phyloP scores from a whole-genome alignment of 352 stramenopile species.

The Globisporangium apiculatum region DNA sequence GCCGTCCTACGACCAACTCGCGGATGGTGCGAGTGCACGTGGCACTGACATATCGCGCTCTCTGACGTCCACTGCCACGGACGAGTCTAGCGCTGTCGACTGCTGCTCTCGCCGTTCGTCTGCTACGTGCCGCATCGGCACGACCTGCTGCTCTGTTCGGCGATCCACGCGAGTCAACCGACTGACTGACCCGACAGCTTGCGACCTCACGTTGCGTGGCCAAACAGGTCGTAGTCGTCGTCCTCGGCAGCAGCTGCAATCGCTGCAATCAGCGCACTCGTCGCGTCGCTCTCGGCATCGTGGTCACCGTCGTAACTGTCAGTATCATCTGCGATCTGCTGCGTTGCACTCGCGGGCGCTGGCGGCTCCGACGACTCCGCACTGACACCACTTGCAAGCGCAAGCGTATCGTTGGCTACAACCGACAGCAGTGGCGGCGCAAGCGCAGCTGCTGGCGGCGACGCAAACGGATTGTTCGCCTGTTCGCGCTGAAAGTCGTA shows the following conservation, averaged over 20 bases:
- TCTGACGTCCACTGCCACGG: no score
- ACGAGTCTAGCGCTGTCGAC: no score
- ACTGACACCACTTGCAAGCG: no score
- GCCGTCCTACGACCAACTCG: no score
- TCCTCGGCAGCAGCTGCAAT: conserved; percentile 5
- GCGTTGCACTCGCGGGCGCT: neutral
- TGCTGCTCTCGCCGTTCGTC: no score
- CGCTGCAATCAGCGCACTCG: conserved; percentile 7
- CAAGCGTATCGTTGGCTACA: no score
- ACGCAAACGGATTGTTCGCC: conserved; percentile 29
- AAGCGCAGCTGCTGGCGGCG: conserved; percentile 2
- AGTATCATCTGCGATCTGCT: neutral
- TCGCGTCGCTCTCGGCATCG: conserved; percentile 1
- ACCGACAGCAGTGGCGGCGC: neutral
- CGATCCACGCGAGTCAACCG: no score
- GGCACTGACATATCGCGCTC: no score
- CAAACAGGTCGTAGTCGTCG: conserved; percentile 11
- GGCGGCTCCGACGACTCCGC: neutral
- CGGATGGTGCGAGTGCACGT: no score
- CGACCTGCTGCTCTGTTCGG: no score
- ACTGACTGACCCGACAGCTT: neutral
- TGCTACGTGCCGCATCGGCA: no score
- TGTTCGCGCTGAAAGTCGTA: conserved; percentile 38
- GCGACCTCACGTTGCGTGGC: neutral
- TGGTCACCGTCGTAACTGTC: neutral